These are phyloP conservation scores for Micractinium sp. DNA, from an alignment of 139 green algal genomes.

Conservation along the genomic window DNA sequence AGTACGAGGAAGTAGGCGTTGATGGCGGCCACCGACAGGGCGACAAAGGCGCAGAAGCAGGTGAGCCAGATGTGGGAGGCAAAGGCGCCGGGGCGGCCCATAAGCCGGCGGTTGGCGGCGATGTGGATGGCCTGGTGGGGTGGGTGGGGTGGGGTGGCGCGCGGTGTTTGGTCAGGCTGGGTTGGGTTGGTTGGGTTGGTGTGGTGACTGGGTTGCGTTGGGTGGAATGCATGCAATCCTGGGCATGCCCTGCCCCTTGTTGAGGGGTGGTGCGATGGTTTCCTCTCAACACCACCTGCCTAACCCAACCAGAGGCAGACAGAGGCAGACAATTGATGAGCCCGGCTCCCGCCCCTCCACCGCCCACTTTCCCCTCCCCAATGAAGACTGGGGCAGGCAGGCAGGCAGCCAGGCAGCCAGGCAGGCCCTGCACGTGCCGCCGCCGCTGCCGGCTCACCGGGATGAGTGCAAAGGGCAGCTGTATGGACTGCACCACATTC, in stretches of 20 bases:
- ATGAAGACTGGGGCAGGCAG: no score
- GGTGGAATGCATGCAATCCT: background rate
- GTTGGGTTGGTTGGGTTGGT: no score
- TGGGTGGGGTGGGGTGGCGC: background rate
- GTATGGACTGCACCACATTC: slow-evolving; percentile 62
- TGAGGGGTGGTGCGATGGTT: no score
- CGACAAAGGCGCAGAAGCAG: background rate
- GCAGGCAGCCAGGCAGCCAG: background rate
- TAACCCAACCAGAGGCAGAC: no score
- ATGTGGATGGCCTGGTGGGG: slow-evolving; percentile 15
- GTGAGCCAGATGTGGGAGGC: background rate
- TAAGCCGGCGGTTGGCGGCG: background rate
- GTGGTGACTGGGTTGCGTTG: background rate
- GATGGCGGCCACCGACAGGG: slow-evolving; percentile 9
- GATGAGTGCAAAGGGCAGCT: slow-evolving; percentile 73
- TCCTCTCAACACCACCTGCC: no score
- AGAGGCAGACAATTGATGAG: no score
- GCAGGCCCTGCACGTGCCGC: background rate
- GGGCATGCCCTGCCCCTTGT: no score
- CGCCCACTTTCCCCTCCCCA: no score
- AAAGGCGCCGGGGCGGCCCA: slow-evolving; percentile 15
- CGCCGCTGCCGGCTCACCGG: slow-evolving; percentile 35
- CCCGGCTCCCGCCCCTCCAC: no score
- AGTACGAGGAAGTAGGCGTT: slow-evolving; percentile 31
- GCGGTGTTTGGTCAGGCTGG: no score